Base-by-base conservation (phyloP, 345 rosid genomes). In the Citrus glauca region DNA sequence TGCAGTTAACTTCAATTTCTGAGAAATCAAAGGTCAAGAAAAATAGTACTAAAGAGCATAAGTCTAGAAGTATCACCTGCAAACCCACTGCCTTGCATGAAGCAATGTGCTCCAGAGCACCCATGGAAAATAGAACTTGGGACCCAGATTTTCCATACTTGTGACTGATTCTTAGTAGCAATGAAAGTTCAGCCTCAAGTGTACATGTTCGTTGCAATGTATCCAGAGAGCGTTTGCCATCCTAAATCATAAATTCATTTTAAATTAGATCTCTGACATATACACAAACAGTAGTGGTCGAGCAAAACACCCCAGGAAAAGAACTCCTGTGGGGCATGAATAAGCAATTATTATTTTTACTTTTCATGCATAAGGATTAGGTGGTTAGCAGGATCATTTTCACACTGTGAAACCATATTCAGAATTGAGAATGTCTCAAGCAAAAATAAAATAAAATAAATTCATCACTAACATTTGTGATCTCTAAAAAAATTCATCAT, bases 121-220 rank as follows among this genome's bases (percentile, higher is more conserved):
- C 93, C 98, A 95, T 95, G 66, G 97, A 91, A 83, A 93, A 91
- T 66, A 95, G 84, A 77, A 95, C 93, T 83, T 91, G 96, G 27
- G 96, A 92, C 78, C 99, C 99, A 57, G 98, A 87, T 85, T 93
- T 95, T 60, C 98, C 94, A 79, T 93, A 95, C 77, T 91, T 95
- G 85, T 91, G 90, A 83, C 97, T 90, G 78, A 95, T 92, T 85
- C 99, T 91, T 81, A 93, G 80, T 59, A 95, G 86, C 69, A 95
- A 83, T 62, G 96, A 91, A 57, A 95, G 80, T 82, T 93, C 92
- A 84, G 98, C 96, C 84, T 93, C 96, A 71, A 93, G 87, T 56
- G 94, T 90, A 86, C 89, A 91, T 75, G 96, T 93, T 74, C 90
- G 91, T 83, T 93, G 99, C 86, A 89, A 83, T 33, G 93, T 87